A percentile compares a stretch with the other conserved stretches of the same genome.
phyloP scores from a whole-genome alignment of 116 monocot species.

The Zostera marina region DNA sequence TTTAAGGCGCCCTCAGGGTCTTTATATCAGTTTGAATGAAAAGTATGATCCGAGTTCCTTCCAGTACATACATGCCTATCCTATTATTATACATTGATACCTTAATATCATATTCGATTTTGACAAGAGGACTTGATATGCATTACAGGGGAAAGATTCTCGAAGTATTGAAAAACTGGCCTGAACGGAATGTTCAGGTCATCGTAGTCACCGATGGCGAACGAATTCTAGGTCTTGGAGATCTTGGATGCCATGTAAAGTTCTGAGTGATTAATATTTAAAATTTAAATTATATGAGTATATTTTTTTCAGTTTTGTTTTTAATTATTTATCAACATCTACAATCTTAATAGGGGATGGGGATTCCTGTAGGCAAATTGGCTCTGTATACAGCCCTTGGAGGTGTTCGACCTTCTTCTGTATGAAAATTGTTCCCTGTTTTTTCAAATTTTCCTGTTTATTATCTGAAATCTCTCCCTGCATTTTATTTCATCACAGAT shows the following conservation, averaged over 20 bases:
- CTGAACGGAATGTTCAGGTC: slow-evolving; percentile 64
- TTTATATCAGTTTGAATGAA: slow-evolving; percentile 48
- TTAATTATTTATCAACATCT: slow-evolving; percentile 1
- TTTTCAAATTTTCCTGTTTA: background rate
- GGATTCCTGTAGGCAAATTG: slow-evolving; percentile 80
- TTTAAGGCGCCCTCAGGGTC: slow-evolving; percentile 43
- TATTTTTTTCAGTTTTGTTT: slow-evolving; percentile 2
- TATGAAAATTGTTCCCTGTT: slow-evolving; percentile 14
- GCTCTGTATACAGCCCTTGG: slow-evolving; percentile 89
- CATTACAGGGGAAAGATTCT: slow-evolving; percentile 40
- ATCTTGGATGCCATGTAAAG: slow-evolving; percentile 73
- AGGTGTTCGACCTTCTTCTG: slow-evolving; percentile 72
- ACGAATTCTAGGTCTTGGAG: slow-evolving; percentile 83
- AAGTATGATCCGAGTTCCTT: slow-evolving; percentile 16
- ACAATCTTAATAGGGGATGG: slow-evolving; percentile 34
- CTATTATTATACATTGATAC: background rate
- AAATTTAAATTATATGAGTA: background rate
- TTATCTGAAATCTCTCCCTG: background rate
- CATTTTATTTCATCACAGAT: background rate
- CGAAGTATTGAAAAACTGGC: slow-evolving; percentile 83
- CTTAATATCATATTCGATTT: background rate
- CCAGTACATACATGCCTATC: too few relatives aligned
- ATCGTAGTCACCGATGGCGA: slow-evolving; percentile 79
- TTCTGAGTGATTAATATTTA: background rate
- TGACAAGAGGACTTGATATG: background rate